Evolutionary conservation across 345 rosid species (phyloP), one percentile per base, ranked within the genome.

Genomic region (Gossypium turneri): DNA sequence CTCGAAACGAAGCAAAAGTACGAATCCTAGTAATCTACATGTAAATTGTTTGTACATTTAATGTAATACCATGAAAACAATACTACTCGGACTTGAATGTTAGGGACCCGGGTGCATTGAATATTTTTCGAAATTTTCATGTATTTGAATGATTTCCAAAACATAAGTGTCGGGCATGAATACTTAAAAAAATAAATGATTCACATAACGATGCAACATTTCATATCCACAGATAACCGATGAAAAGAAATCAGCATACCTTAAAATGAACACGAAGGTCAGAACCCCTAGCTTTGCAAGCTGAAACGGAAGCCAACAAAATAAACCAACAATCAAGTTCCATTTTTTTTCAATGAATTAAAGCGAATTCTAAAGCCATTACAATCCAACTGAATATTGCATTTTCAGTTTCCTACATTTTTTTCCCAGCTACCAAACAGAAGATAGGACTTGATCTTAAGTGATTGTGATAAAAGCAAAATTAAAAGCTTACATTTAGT

Each of bases 231-330:
- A 38, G 7, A 53, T 10, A 71, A 52, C 52, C 13, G n/a, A 38
- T 2, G 7, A 61, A 52, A 16, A 47, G 12, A 34, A 0, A 70
- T 44, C 16, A 41, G 2, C 75, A 50, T 79, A 91, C 92, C 97
- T 92, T 92, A 75, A 92, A 88, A 67, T 90, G 97, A 67, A 87
- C 92, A 80, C 92, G 86, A 65, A 92, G 94, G 67, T 86, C 92
- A 41, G 87, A 85, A 16, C 93, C 94, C 80, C 88, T 78, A 16
- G 97, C 89, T 83, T 92, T 90, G 88, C 97, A 88, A 51, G 92
- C 94, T 88, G 84, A 77, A 75, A 70, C 10, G n/a, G 6, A 73
- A 13, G 20, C 16, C 29, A 34, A n/a, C 1, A 44, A 43, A 56
- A 41, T 12, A 34, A 71, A 71, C 27, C 9, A 50, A 53, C 44